Evolutionary conservation across 2,329 filamentous ascomycete genomes (phyloP), one percentile per base, ranked within the genome.

Genomic region (Pestalotiopsis sp.): DNA sequence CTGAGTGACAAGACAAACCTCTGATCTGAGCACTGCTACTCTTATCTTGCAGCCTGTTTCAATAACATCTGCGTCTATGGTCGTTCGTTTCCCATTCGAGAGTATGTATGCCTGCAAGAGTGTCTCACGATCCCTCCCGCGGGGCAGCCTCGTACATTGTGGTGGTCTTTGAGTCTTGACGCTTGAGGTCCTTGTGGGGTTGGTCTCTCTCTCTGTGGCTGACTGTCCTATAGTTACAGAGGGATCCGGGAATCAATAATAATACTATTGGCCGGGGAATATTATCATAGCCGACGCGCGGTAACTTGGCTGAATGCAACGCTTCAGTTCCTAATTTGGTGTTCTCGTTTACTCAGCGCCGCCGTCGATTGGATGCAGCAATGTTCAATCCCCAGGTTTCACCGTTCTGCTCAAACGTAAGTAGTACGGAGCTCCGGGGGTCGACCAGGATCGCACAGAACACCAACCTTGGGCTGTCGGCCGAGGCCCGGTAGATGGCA

Each of bases 351-450:
- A 66, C 13, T 57, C 14, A 66, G 27, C 20, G 41, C 64, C 12
- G 25, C 45, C 41, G 45, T n/a, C 41, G 49, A 66, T 64, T 64
- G 62, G 62, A 45, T 39, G 23, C 23, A 14, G 20, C 5, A 41
- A 7, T 12, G 17, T 13, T 45, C 64, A 66, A 58, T 57, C 64
- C 64, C 64, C 64, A 66, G 64, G 64, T 57, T 66, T 66, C 45
- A 13, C 64, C 23, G 9, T 14, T 52, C 13, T 17, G 27, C 57
- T 36, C 57, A 59, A 36, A 27, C 57, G 57, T 27, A 59, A 52
- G 45, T 52, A 52, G 17, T 52, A 52, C 45, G 45, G 45, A 52
- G 45, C 45, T 52, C 45, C 45, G 45, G 45, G 31, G 45, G 45
- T 52, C 6, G 25, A 27, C 57, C 57, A 59, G 57, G 57, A 27